These are phyloP conservation scores for Ogataea glucozyma DNA, from an alignment of 805 yeast species.

Conservation along the genomic window DNA sequence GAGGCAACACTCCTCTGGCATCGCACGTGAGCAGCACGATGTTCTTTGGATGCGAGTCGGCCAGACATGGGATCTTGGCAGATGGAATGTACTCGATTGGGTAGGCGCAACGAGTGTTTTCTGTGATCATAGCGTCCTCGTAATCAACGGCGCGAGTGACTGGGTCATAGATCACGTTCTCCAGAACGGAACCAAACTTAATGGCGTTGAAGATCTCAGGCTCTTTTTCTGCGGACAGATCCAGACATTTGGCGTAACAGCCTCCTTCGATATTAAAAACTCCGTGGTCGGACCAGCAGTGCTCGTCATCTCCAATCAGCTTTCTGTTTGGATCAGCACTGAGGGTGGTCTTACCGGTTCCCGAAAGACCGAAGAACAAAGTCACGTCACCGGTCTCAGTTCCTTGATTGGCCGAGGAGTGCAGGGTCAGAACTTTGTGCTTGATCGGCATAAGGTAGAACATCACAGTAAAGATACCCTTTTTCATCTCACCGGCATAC, in stretches of 20 bases:
- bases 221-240: constrained; percentile 85
- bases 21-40: constrained; percentile 93
- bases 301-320: constrained; percentile 98
- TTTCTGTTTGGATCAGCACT: constrained; percentile 94
- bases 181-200: constrained; percentile 91
- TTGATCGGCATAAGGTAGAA: constrained; percentile 97
- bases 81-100: constrained; percentile 97
- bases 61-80: constrained; percentile 92
- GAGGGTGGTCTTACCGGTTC: constrained; percentile 97
- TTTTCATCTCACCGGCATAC: constrained; percentile 99
- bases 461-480: constrained; percentile 99
- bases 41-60: constrained; percentile 88
- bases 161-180: constrained; percentile 87
- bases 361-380: constrained; percentile 93
- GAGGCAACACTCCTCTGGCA: constrained; percentile 97
- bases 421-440: constrained; percentile 88
- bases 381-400: constrained; percentile 79
- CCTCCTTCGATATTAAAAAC: constrained; percentile 99
- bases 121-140: constrained; percentile 78
- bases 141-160: constrained; percentile 81
- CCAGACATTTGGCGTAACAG: constrained; percentile 97
- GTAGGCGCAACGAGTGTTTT: constrained; percentile 97
- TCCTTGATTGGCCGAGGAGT: constrained; percentile 95
- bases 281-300: constrained; percentile 98
- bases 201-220: constrained; percentile 97